A percentile compares a stretch with the other conserved stretches of the same genome.
Evolutionary conservation across 148 eudicot genomes (phyloP).

Genomic region (Bassia scoparia): DNA sequence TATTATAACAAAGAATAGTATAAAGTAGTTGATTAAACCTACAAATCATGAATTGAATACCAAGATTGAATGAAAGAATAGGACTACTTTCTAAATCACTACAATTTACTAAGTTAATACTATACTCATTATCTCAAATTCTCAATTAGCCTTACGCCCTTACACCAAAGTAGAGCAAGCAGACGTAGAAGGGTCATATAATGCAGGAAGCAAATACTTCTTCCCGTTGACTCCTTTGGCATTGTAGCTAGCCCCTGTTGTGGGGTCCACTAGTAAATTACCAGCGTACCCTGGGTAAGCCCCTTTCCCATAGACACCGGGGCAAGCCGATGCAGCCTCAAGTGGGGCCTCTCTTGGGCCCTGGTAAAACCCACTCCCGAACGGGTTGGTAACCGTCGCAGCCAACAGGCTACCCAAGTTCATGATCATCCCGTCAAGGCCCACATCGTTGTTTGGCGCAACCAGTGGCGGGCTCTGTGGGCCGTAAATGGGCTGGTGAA

Average conservation of each 20-base stretch:
- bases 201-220: constrained; percentile 54
- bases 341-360: constrained; percentile 49
- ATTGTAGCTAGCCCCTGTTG: constrained; percentile 49
- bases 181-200: constrained; percentile 45
- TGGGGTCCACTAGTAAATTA: constrained; percentile 36
- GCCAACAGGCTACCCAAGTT: constrained; percentile 46
- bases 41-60: too few relatives aligned
- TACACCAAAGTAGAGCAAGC: constrained; percentile 43
- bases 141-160: too few relatives aligned
- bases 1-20: too few relatives aligned
- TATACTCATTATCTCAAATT: too few relatives aligned
- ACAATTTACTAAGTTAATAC: too few relatives aligned
- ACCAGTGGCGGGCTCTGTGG: constrained; percentile 49
- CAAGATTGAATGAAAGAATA: too few relatives aligned
- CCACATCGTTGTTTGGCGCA: constrained; percentile 50
- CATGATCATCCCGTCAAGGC: constrained; percentile 55
- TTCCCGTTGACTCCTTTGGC: constrained; percentile 51
- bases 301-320: constrained; percentile 48
- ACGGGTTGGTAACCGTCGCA: constrained; percentile 52
- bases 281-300: constrained; percentile 67
- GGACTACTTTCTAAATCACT: too few relatives aligned
- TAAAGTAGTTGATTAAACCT: too few relatives aligned
- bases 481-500: constrained; percentile 66
- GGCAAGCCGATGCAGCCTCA: constrained; percentile 51
- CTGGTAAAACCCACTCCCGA: constrained; percentile 52